phyloP scores from a whole-genome alignment of 495 filamentous ascomycete species.

The Talaromyces ruber region DNA sequence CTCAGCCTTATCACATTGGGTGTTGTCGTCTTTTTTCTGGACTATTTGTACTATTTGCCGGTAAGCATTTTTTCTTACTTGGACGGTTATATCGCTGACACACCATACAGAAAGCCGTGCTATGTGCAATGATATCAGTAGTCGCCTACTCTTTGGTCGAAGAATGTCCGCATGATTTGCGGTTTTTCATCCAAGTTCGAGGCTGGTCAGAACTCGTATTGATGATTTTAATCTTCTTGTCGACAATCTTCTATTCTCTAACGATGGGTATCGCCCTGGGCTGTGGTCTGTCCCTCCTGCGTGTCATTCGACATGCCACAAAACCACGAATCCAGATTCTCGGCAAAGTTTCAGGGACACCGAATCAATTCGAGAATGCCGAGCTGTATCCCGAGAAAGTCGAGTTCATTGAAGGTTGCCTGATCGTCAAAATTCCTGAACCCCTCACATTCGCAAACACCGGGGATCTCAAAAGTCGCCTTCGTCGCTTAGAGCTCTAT shows the following conservation, averaged over 20 bases:
- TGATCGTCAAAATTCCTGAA: constrained; percentile 97
- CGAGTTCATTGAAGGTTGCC: constrained; percentile 81
- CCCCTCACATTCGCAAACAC: constrained; percentile 97
- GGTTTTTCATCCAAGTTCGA: constrained; percentile 78
- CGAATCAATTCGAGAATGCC: constrained; percentile 74
- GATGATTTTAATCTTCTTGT: constrained; percentile 80
- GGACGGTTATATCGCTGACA: constrained; percentile 13
- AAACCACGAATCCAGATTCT: constrained; percentile 95
- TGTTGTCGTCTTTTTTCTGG: constrained; percentile 71
- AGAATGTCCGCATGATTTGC: constrained; percentile 84
- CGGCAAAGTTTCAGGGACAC: constrained; percentile 74
- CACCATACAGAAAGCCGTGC: constrained; percentile 70
- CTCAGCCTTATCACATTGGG: constrained; percentile 74
- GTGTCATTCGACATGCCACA: constrained; percentile 82
- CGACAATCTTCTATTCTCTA: constrained; percentile 90
- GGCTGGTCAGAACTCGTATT: constrained; percentile 78
- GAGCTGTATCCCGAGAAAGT: constrained; percentile 67
- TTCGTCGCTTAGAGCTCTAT: constrained; percentile 79
- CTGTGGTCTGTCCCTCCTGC: constrained; percentile 77
- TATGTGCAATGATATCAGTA: constrained; percentile 90
- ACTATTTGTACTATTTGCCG: constrained; percentile 90
- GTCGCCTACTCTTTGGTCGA: constrained; percentile 93
- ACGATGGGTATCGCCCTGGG: constrained; percentile 82
- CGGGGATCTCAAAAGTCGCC: constrained; percentile 76
- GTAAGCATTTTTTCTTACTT: constrained; percentile 39